Base-by-base conservation (phyloP, 805 yeast genomes). In the Limtongozyma cylindracea region DNA sequence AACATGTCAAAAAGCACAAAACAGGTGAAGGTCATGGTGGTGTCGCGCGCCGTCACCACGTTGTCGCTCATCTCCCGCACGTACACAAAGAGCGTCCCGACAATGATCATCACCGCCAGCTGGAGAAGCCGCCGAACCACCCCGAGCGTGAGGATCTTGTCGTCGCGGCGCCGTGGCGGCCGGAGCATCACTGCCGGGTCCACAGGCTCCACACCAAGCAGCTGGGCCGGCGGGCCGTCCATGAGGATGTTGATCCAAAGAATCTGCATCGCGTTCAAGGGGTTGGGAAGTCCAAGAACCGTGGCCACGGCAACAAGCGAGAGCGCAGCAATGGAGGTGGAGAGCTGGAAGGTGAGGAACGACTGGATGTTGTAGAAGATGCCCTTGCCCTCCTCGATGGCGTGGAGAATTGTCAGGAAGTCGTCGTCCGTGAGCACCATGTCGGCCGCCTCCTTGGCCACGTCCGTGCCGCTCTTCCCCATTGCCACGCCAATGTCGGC, bases 151-250 rank as follows among this genome's bases (percentile, higher is more conserved):
- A 88, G 49, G 25, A 88, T 88, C 36, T 69, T 69, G 29, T 84
- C 96, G 25, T 62, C 55, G 40, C 95, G 67, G 23, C 66, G 59
- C 47, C 99, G 67, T 24, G 98, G 98, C n/a, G 96, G 95, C 39
- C 72, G 74, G 29, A 61, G 65, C 95, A 84, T 82, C 18, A 84
- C 93, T 41, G 73, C 91, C 29, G 73, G 80, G 38, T 84, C 96
- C 9, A 84, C 96, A 1, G 94, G 91, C 47, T 84, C 98, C 16
- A 88, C 96, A 27, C 98, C 98, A 20, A 84, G 53, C 0, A 92
- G 74, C 49, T 84, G 98, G 2, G 96, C 96, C 4, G 98, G 98
- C 8, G 98, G 98, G 2, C 98, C 98, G 49, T 84, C 98, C 98
- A 84, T 84, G 26, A 84, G 56, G 29, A 84, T 88, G 42, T 84